phyloP scores from a whole-genome alignment of 83 land plant species.

The Diphasiastrum complanatum region DNA sequence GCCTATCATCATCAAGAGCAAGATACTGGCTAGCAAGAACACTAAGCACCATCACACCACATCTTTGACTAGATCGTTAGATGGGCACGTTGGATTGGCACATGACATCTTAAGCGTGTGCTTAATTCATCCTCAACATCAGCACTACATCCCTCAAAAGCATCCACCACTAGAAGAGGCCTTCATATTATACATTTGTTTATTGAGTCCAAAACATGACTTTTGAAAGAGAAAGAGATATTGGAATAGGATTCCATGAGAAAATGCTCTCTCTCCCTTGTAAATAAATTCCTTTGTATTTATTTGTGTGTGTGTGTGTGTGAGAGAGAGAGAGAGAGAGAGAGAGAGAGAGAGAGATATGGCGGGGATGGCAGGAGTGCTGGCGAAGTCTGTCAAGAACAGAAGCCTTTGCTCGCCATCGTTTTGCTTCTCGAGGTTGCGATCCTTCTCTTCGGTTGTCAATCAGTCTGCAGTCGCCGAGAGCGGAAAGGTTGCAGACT shows the following conservation, averaged over 20 bases:
- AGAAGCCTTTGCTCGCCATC: neutral
- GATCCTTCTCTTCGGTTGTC: neutral
- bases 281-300: neutral
- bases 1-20: too few species aligned
- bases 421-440: neutral
- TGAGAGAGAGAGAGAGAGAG: neutral
- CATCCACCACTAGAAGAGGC: too few species aligned
- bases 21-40: too few species aligned
- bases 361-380: too few species aligned
- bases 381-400: neutral
- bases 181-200: too few species aligned
- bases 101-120: too few species aligned
- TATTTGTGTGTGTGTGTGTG: neutral
- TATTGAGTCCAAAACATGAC: neutral
- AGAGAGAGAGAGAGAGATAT: slow-evolving; percentile 8
- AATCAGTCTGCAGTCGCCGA: neutral
- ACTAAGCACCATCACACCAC: too few species aligned
- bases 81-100: too few species aligned
- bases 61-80: too few species aligned
- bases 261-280: neutral
- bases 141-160: too few species aligned
- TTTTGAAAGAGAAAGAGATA: neutral
- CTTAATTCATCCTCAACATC: too few species aligned
- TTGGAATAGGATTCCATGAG: neutral
- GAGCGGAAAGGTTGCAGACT: neutral